Evolutionary conservation across 345 rosid genomes (phyloP), one percentile per base, ranked within the genome.

Genomic region (Hibiscus tridactylites): DNA sequence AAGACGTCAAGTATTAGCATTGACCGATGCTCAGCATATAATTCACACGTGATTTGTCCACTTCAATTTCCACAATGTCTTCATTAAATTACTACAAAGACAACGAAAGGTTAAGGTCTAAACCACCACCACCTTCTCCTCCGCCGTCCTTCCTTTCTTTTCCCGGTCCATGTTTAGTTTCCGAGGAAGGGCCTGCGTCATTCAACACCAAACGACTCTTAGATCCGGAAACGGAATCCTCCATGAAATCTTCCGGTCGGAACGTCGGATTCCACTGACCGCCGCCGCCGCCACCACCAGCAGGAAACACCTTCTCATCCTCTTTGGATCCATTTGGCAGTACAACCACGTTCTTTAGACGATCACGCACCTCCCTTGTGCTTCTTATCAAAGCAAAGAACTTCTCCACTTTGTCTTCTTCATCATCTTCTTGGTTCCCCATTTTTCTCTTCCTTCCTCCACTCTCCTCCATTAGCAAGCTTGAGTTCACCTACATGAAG

Each of bases 51-150:
- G 17, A 19, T 64, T 64, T 42, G 29, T 19, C 9, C 28, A 21
- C 31, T 39, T 44, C 47, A 44, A 44, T 44, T 44, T 44, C 6
- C 15, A 50, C 7, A 3, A 1, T 15, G n/a, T 49, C 6, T 49
- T 15, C 56, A 5, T 12, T 39, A 11, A 39, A 13, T 57, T 21
- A 72, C 73, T 83, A 88, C 71, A 86, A 76, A 74, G 87, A 88
- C 68, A 86, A 76, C 74, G 87, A 88, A 71, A 88, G 91, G 28
- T 81, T 85, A 2, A 85, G 81, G 75, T 87, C 85, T 52, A 87
- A 70, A 35, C 64, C n/a, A 16, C 15, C 4, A 17, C 37, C 75
- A 29, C 61, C 73, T 61, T 68, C 64, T 10, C 62, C 81, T 66
- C 54, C 80, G 64, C 53, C 67, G 24, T 71, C 58, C 63, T 76